Conservation (phyloP, 805 yeast species). For the Zygoascus tannicola region DNA sequence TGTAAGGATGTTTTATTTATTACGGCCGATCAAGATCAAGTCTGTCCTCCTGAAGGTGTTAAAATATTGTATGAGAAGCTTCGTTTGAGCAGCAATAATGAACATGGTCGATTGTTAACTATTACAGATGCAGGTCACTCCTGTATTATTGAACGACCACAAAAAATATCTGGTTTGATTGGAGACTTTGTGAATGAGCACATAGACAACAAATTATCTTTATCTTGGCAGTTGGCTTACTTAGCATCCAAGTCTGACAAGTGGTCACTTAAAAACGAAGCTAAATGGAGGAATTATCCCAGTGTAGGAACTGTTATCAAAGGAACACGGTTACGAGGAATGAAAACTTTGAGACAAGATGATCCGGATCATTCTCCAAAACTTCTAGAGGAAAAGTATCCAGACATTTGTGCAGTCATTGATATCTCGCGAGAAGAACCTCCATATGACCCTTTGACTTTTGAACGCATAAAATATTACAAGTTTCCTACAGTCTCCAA, state of each 20-base stretch:
- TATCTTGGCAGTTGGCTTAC: constrained; percentile 61
- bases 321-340: constrained; percentile 48
- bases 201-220: constrained; percentile 46
- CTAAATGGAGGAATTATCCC: constrained; percentile 54
- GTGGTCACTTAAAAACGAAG: constrained; percentile 72
- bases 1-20: constrained; percentile 42
- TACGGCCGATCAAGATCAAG: constrained; percentile 48
- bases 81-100: constrained; percentile 12
- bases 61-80: constrained; percentile 18
- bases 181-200: constrained; percentile 45
- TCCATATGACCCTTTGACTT: constrained; percentile 55
- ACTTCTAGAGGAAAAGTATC: constrained; percentile 40
- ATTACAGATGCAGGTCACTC: constrained; percentile 53
- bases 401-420: constrained; percentile 48
- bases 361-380: constrained; percentile 54
- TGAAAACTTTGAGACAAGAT: constrained; percentile 64
- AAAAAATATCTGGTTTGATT: constrained; percentile 50
- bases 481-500: constrained; percentile 74
- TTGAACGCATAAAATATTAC: constrained; percentile 46
- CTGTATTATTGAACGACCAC: constrained; percentile 52
- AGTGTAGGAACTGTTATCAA: constrained; percentile 34
- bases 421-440: constrained; percentile 60
- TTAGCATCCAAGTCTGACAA: constrained; percentile 47
- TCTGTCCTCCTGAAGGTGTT: constrained; percentile 37
- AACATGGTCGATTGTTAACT: constrained; percentile 30